phyloP scores from a whole-genome alignment of 2,329 filamentous ascomycete genomes.

The Tolypocladium sp. region DNA sequence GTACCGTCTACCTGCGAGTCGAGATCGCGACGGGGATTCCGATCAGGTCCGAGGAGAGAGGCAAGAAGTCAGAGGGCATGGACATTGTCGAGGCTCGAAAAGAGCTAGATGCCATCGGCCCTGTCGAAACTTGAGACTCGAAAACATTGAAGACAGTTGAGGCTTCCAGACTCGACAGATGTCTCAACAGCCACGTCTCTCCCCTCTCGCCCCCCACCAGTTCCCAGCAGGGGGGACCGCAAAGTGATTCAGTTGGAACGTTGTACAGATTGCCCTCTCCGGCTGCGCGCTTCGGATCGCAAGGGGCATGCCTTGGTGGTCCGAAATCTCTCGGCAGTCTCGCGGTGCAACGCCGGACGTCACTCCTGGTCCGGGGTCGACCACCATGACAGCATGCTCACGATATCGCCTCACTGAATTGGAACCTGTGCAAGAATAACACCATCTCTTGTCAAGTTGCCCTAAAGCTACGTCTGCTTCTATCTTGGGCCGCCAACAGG shows the following conservation, averaged over 20 bases:
- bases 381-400: not conserved
- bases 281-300: not conserved
- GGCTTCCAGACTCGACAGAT: not conserved
- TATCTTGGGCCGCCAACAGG: not conserved
- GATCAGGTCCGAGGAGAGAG: not conserved
- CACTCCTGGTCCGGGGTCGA: not conserved
- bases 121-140: not conserved
- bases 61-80: not conserved
- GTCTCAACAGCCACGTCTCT: not conserved
- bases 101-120: not conserved
- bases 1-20: not conserved
- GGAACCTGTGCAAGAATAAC: not conserved
- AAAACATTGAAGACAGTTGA: not conserved
- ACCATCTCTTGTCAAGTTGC: not conserved
- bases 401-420: not conserved
- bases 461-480: not conserved
- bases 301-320: not conserved
- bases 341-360: not conserved
- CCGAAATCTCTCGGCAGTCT: not conserved
- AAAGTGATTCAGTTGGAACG: not conserved
- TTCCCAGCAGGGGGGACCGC: not conserved
- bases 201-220: not conserved
- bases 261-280: not conserved
- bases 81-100: not conserved
- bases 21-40: not conserved